Evolutionary conservation across 306 rosid species (phyloP).

Genomic region (Prunus davidiana): DNA sequence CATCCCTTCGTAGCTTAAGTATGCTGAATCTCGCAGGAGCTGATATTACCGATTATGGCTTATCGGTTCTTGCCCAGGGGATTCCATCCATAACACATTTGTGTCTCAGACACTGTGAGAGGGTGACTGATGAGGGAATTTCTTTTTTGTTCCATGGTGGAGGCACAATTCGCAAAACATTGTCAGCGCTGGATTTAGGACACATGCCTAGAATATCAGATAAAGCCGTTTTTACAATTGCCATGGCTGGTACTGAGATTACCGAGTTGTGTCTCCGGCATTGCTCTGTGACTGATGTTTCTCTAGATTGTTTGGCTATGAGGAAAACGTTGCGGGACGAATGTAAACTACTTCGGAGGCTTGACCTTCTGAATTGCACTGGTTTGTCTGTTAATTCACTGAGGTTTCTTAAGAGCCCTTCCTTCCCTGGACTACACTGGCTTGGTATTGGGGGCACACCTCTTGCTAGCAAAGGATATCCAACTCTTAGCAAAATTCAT

Average conservation of each 20-base stretch:
- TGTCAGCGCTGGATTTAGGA: constrained; percentile 34
- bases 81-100: constrained; percentile 23
- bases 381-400: constrained; percentile 22
- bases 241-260: constrained; percentile 13
- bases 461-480: constrained; percentile 6
- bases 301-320: constrained; percentile 24
- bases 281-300: constrained; percentile 27
- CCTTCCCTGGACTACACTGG: constrained; percentile 31
- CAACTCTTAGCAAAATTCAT: constrained; percentile 10
- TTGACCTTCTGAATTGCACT: constrained; percentile 27
- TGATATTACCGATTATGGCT: constrained; percentile 26
- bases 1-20: constrained; percentile 15
- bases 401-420: constrained; percentile 22
- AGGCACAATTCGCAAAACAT: constrained; percentile 27
- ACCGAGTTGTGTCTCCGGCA: constrained; percentile 28
- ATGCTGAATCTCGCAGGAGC: constrained; percentile 25
- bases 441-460: constrained; percentile 30
- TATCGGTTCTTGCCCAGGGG: constrained; percentile 26
- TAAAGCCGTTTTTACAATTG: constrained; percentile 19
- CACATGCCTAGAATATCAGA: constrained; percentile 30
- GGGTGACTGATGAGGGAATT: constrained; percentile 34
- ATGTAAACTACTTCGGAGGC: constrained; percentile 22
- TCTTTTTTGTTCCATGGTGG: constrained; percentile 13
- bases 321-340: constrained; percentile 21
- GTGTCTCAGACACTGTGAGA: constrained; percentile 28